These are phyloP conservation scores for Ramaria sp. DNA, from an alignment of 768 basidiomycete genomes.

Conservation along the genomic window DNA sequence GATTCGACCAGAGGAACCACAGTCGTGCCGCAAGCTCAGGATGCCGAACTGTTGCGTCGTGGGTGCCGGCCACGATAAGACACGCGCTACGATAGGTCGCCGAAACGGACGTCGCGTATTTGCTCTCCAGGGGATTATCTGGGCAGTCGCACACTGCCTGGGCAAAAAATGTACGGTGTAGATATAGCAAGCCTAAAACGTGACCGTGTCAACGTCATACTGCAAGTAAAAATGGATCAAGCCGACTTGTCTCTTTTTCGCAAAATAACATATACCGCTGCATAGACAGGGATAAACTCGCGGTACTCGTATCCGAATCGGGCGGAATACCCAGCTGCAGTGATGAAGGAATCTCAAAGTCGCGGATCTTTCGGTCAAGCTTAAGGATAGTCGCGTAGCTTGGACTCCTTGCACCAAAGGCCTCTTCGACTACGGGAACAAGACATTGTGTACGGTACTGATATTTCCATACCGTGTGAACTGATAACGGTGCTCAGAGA, in stretches of 20 bases:
- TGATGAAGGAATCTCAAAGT: conserved; percentile 56
- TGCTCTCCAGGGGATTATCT: conserved; percentile 62
- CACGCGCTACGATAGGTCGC: conserved; percentile 67
- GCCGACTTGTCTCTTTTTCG: conserved; percentile 51
- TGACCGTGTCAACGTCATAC: neutral
- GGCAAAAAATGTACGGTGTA: conserved; percentile 67
- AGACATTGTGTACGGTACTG: conserved; percentile 55
- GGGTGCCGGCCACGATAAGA: conserved; percentile 59
- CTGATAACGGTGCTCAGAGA: conserved; percentile 41
- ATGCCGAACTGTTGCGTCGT: conserved; percentile 54
- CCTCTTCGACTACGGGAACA: conserved; percentile 56
- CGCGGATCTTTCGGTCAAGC: conserved; percentile 54
- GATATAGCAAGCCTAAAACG: conserved; percentile 57
- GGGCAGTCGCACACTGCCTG: conserved; percentile 64
- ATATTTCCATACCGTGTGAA: conserved; percentile 57
- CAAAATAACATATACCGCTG: conserved; percentile 51
- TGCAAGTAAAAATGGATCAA: neutral
- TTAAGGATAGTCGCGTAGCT: conserved; percentile 59
- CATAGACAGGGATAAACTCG: conserved; percentile 42
- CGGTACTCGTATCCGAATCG: neutral
- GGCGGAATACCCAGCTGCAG: conserved; percentile 30
- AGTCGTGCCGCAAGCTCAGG: conserved; percentile 54
- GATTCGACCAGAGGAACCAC: conserved; percentile 42
- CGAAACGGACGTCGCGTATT: conserved; percentile 63
- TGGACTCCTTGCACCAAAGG: conserved; percentile 59